Percentiles rank a stretch among this genome's conserved stretches.
These are phyloP conservation scores for Colletotrichum phormii DNA, from an alignment of 2,329 filamentous ascomycete genomes.

Conservation along the genomic window DNA sequence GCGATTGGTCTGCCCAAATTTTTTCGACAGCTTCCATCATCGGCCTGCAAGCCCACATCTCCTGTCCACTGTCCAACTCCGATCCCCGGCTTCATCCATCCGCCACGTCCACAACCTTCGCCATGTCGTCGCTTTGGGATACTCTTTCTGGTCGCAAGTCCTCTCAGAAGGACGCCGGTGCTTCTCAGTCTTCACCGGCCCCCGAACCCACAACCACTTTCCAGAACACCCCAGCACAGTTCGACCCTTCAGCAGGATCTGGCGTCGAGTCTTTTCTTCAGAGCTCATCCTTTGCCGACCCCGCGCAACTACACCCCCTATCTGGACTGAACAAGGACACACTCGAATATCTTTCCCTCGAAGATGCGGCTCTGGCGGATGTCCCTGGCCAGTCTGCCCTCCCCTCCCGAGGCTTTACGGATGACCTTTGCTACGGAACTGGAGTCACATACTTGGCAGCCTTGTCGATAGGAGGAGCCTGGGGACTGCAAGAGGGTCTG, in stretches of 20 bases:
- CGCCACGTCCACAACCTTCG: constrained; percentile 37
- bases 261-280: constrained; percentile 90
- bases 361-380: constrained; percentile 89
- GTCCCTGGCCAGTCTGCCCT: constrained; percentile 89
- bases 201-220: constrained; percentile 62
- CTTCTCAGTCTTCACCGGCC: constrained; percentile 45
- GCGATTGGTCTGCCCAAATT: constrained; percentile 38
- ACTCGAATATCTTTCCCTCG: constrained; percentile 93
- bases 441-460: constrained; percentile 94
- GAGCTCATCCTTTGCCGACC: constrained; percentile 82
- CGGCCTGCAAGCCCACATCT: constrained; percentile 30
- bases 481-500: constrained; percentile 92
- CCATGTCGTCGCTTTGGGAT: constrained; percentile 71
- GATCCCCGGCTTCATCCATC: constrained; percentile 29
- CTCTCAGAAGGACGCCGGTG: constrained; percentile 47
- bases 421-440: constrained; percentile 97
- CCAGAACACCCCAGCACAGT: constrained; percentile 66
- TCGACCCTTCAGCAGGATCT: constrained; percentile 78
- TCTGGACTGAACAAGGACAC: constrained; percentile 93
- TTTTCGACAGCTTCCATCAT: constrained; percentile 38
- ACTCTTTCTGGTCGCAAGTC: constrained; percentile 70
- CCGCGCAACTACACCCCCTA: constrained; percentile 89
- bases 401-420: constrained; percentile 95
- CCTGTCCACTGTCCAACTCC: constrained; percentile 20
- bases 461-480: constrained; percentile 85